Evolutionary conservation across 306 rosid species (phyloP), one percentile per base, ranked within the genome.

Genomic region (Cicer judaicum): DNA sequence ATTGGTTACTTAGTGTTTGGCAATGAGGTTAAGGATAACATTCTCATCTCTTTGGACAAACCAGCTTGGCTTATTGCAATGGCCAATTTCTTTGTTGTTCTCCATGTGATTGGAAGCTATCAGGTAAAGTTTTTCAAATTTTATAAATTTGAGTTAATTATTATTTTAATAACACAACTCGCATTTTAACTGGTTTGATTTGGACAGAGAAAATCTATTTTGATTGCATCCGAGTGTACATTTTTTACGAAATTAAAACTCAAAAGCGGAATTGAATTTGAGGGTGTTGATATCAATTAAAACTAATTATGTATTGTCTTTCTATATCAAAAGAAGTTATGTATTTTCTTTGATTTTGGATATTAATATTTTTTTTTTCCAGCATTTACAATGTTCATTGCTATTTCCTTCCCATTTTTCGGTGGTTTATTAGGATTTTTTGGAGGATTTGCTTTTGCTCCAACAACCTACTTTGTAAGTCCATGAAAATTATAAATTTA

Each of bases 361-460:
- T 6, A 59, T 65, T 79, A 48, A 79, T 29, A 19, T 56, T 0
- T 29, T 29, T n/a, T 50, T 60, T 3, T 79, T 82, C 74, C 91
- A 91, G 97, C 87, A 46, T 63, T 84, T 39, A 93, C 98, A 3
- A 87, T 93, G 97, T 91, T 91, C 64, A 2, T 88, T 14, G 96
- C 50, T 41, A 87, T 91, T 63, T 84, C 92, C 64, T 91, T 93
- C 84, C 98, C 98, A 61, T 93, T 93, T 84, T 93, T 93, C n/a
- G 19, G 83, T 18, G 98, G 88, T 10, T 89, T 90, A 47, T 84
- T 88, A 5, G 85, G 86, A 60, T 91, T 91, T 70, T 91, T 93
- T 7, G 98, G 98, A 69, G 98, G 97, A 67, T 93, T 93, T 72
- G 96, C 96, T 64, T 89, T 93, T 43, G 93, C 98, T 56, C 98